Percentiles rank a stretch among this genome's conserved stretches.
Evolutionary conservation across 805 yeast species (phyloP).

Genomic region (Starmerella stellata): DNA sequence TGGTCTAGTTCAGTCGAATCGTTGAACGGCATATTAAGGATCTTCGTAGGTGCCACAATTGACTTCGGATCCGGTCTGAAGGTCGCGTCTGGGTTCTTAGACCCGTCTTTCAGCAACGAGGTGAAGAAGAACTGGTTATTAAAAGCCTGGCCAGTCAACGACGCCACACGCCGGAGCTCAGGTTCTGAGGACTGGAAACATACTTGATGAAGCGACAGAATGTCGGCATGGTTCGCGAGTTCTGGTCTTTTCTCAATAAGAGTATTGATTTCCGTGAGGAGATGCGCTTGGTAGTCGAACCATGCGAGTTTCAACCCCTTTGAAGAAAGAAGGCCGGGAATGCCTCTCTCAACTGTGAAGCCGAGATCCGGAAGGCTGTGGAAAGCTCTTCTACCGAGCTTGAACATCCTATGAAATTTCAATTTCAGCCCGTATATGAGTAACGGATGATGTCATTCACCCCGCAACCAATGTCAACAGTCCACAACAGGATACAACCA

Average conservation of each 20-base stretch:
- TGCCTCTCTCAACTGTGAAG: slow-evolving; percentile 29
- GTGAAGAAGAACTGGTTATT: slow-evolving; percentile 67
- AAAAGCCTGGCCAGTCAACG: slow-evolving; percentile 67
- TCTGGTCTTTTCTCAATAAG: slow-evolving; percentile 8
- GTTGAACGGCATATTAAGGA: slow-evolving; percentile 15
- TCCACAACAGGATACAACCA: too few species aligned
- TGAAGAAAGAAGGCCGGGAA: slow-evolving; percentile 45
- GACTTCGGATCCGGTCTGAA: slow-evolving; percentile 10
- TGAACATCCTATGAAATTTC: too few species aligned
- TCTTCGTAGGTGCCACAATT: slow-evolving; percentile 15
- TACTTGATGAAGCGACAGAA: slow-evolving; percentile 7
- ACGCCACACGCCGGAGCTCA: slow-evolving; percentile 35
- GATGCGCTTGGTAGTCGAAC: slow-evolving; percentile 56
- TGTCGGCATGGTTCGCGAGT: slow-evolving; percentile 5
- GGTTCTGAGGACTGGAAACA: slow-evolving; percentile 10
- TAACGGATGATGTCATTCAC: too few species aligned
- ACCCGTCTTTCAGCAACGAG: slow-evolving; percentile 12
- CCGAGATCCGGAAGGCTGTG: slow-evolving; percentile 22
- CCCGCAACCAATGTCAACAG: too few species aligned
- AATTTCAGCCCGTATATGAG: too few species aligned
- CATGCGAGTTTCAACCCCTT: slow-evolving; percentile 60
- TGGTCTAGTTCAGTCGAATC: slow-evolving; percentile 1
- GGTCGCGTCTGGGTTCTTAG: slow-evolving; percentile 18
- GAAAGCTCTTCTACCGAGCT: slow-evolving; percentile 1
- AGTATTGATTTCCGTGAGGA: slow-evolving; percentile 20